Percentiles rank a stretch among this genome's conserved stretches.
Conservation (phyloP, 2,329 filamentous ascomycete species). For the Pseudogymnoascus sp. region DNA sequence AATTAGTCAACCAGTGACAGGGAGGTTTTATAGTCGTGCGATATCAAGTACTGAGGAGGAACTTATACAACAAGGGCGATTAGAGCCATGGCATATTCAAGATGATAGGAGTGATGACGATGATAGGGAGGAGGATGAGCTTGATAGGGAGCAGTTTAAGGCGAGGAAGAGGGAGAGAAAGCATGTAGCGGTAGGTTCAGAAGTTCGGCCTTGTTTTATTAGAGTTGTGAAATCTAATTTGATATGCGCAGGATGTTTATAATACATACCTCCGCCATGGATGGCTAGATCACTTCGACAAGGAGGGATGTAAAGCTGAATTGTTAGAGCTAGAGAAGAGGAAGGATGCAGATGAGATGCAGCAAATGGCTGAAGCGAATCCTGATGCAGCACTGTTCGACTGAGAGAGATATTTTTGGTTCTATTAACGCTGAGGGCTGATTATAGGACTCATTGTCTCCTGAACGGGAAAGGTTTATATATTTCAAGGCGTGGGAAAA, state of each 20-base stretch:
- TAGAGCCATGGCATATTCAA: not conserved
- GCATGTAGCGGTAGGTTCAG: too few relatives aligned
- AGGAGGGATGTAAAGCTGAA: not conserved
- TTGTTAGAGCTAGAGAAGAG: not conserved
- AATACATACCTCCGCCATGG: not conserved
- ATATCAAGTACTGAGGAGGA: not conserved
- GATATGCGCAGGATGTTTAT: not conserved
- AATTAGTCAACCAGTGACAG: not conserved
- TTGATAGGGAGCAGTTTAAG: too few relatives aligned
- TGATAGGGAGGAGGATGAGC: too few relatives aligned
- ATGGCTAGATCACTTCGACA: not conserved
- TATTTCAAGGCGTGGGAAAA: too few relatives aligned
- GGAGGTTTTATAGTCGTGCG: slow-evolving; percentile 2
- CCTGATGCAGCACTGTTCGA: not conserved
- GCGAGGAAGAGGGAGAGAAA: too few relatives aligned
- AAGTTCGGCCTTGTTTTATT: too few relatives aligned
- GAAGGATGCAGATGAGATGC: not conserved
- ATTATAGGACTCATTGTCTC: too few relatives aligned
- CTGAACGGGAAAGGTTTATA: too few relatives aligned
- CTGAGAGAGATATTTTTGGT: too few relatives aligned
- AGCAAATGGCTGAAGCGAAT: not conserved
- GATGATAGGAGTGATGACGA: too few relatives aligned
- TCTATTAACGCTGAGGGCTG: too few relatives aligned
- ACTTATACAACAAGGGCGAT: not conserved
- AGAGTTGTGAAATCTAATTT: not conserved